Percentiles rank a stretch among this genome's conserved stretches.
Evolutionary conservation across 148 eudicot species (phyloP).

Genomic region (Amaranthus cruentus): DNA sequence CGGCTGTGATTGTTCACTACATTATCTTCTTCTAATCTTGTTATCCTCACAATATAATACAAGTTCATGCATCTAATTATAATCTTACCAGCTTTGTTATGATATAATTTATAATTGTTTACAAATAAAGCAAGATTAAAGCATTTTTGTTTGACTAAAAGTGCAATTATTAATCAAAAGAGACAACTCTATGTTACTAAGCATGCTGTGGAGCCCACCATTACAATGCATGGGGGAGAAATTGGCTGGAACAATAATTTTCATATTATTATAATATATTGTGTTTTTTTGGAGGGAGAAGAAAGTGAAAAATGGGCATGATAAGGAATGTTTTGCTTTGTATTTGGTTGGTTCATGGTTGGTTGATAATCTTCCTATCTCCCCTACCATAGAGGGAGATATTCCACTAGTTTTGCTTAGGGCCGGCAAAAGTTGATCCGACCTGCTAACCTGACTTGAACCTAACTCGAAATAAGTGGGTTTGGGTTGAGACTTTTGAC

Average conservation of each 20-base stretch:
- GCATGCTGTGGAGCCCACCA: conserved; percentile 19
- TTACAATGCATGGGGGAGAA: not conserved
- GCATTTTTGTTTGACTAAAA: not conserved
- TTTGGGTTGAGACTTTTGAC: too few species aligned
- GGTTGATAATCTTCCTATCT: not conserved
- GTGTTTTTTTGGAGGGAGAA: conserved; percentile 4
- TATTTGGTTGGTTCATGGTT: not conserved
- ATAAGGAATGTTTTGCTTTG: not conserved
- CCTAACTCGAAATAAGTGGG: too few species aligned
- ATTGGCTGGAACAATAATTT: not conserved
- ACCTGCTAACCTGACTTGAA: too few species aligned
- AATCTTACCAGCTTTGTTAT: not conserved
- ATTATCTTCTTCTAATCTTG: too few species aligned
- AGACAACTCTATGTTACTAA: not conserved
- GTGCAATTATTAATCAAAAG: not conserved
- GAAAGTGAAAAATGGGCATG: not conserved
- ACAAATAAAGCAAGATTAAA: not conserved
- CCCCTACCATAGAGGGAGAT: not conserved
- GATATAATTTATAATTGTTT: not conserved
- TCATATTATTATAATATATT: not conserved
- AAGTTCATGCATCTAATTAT: not conserved
- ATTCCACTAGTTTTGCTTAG: too few species aligned
- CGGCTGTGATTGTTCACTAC: too few species aligned
- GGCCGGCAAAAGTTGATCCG: too few species aligned
- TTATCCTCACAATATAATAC: too few species aligned